Percentiles rank a stretch among this genome's conserved stretches.
Evolutionary conservation across 2,329 filamentous ascomycete species (phyloP).

Genomic region (Claviceps sp.): DNA sequence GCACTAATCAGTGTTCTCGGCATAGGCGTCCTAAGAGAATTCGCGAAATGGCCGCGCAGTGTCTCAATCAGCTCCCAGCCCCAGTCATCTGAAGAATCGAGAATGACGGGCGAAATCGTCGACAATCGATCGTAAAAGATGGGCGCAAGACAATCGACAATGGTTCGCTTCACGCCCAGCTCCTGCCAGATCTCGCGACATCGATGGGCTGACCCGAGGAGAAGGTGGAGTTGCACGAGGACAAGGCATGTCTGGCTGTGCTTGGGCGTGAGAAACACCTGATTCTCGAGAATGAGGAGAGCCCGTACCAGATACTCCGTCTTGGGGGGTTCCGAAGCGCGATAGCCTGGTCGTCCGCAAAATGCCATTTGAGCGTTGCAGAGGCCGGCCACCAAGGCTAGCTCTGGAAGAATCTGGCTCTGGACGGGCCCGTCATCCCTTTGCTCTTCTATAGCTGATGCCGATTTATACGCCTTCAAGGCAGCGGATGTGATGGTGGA

Average conservation of each 20-base stretch:
- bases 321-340: slow-evolving; percentile 9
- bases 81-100: slow-evolving; percentile 19
- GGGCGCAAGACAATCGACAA: slow-evolving; percentile 42
- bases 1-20: slow-evolving; percentile 29
- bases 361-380: slow-evolving; percentile 21
- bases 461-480: slow-evolving; percentile 10
- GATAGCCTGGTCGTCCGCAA: slow-evolving; percentile 2
- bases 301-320: slow-evolving; percentile 31
- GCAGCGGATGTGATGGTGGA: slow-evolving; percentile 10
- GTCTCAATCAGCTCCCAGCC: slow-evolving; percentile 27
- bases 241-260: slow-evolving; percentile 35
- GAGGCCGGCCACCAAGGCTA: slow-evolving; percentile 21
- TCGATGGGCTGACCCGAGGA: slow-evolving; percentile 34
- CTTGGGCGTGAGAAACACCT: slow-evolving; percentile 30
- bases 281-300: slow-evolving; percentile 34
- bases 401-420: slow-evolving; percentile 17
- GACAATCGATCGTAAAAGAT: slow-evolving; percentile 43
- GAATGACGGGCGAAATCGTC: slow-evolving; percentile 30
- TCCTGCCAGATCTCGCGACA: slow-evolving; percentile 35
- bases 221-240: slow-evolving; percentile 36
- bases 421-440: slow-evolving; percentile 1
- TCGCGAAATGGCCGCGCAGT: slow-evolving; percentile 31
- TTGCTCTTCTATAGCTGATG: slow-evolving; percentile 3
- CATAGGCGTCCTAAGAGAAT: slow-evolving; percentile 33
- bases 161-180: slow-evolving; percentile 42